Evolutionary conservation across 2,329 filamentous ascomycete genomes (phyloP).

Genomic region (Diaporthe eres): DNA sequence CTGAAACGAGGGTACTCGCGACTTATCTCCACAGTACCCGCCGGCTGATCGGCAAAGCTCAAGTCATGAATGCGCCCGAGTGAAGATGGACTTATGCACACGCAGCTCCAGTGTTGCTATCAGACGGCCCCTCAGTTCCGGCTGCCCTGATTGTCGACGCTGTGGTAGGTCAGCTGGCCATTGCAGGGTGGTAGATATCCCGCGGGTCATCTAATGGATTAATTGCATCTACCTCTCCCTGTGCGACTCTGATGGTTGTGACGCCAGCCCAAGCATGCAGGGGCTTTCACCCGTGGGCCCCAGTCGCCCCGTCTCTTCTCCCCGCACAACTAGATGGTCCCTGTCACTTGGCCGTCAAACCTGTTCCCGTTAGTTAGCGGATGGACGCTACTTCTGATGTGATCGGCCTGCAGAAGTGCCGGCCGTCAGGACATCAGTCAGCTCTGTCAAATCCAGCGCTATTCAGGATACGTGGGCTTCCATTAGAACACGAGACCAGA

Average conservation of each 20-base stretch:
- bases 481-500: background rate
- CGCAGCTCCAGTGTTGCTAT: background rate
- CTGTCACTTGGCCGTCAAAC: background rate
- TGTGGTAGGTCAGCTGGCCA: background rate
- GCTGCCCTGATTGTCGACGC: background rate
- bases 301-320: background rate
- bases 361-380: background rate
- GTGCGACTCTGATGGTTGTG: constrained; percentile 14
- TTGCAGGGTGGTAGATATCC: constrained; percentile 27
- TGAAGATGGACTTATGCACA: background rate
- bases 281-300: constrained; percentile 7
- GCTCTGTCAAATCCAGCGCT: constrained; percentile 20
- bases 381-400: background rate
- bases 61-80: background rate
- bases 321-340: background rate
- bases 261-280: background rate
- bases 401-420: constrained; percentile 27
- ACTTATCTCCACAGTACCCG: background rate
- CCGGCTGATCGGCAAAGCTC: constrained; percentile 1
- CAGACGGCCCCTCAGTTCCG: constrained; percentile 21
- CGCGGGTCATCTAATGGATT: constrained; percentile 31
- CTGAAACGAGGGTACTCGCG: constrained; percentile 4
- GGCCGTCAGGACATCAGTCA: constrained; percentile 22
- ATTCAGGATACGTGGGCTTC: background rate
- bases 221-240: background rate